Evolutionary conservation across 495 filamentous ascomycete genomes (phyloP), one percentile per base, ranked within the genome.

Genomic region (Cercophora sp.): DNA sequence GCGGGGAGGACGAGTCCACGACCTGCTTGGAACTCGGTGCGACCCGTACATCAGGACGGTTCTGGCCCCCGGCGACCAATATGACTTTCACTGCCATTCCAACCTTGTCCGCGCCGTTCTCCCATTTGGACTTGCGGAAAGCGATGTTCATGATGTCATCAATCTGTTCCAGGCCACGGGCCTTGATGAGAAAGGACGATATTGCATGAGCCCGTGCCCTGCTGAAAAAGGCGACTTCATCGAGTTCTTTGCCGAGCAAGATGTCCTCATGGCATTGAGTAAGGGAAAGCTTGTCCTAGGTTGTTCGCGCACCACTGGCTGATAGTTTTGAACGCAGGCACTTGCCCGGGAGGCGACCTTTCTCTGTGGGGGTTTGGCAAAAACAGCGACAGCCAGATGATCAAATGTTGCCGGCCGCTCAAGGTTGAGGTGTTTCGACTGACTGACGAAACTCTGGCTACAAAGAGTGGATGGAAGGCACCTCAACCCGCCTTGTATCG

Each of bases 111-210:
- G 88, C 2, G 84, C 88, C 0, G 78, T 91, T 23, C 59, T 83
- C 1, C 83, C 82, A 0, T 83, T 77, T 61, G 85, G 85, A 0
- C 58, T 91, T 44, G 79, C 75, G 8, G 88, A 91, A 64, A 69
- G 77, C 36, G 86, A 91, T 68, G 80, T 91, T 9, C 88, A 91
- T 56, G 86, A 91, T 68, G 86, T 91, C 1, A 68, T 91, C 46
- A 91, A 91, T 62, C 75, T 91, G 19, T 91, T 93, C 58, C 86
- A 90, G 61, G 86, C 89, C 20, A 91, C 87, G 0, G 86, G 85
- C 0, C 62, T 91, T 48, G 81, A 90, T 54, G 72, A 79, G 42
- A 68, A 86, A 50, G 88, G 85, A 1, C 77, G 81, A 37, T 93
- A 90, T 51, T 91, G 86, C 51, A 91, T 91, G 87, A 77, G 63